Evolutionary conservation across 345 rosid species (phyloP).

Genomic region (Arabidopsis thaliana): TAIR10.1 NC_003070.9:20470501-20471000

Average conservation of each 20-base stretch:
- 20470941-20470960: slow-evolving; percentile 30
- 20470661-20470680: too few relatives aligned
- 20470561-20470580: too few relatives aligned
- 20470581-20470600: too few relatives aligned
- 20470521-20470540: too few relatives aligned
- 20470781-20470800: slow-evolving; percentile 19
- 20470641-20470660: too few relatives aligned
- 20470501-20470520: too few relatives aligned
- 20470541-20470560: too few relatives aligned
- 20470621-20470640: too few relatives aligned
- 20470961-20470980: slow-evolving; percentile 7
- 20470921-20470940: slow-evolving; percentile 49
- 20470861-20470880: slow-evolving; percentile 54
- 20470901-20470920: slow-evolving; percentile 34
- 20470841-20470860: slow-evolving; percentile 31
- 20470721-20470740: neutral
- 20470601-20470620: too few relatives aligned
- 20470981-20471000: slow-evolving; percentile 87
- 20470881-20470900: slow-evolving; percentile 31
- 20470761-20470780: neutral
- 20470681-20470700: too few relatives aligned
- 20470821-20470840: slow-evolving; percentile 45
- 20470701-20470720: too few relatives aligned
- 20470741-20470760: neutral
- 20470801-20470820: slow-evolving; percentile 45